Percentiles rank a stretch among this genome's conserved stretches.
These are phyloP conservation scores for Fomitiporia mediterranea DNA, from an alignment of 1,284 basidiomycete species.

Conservation along the genomic window DNA sequence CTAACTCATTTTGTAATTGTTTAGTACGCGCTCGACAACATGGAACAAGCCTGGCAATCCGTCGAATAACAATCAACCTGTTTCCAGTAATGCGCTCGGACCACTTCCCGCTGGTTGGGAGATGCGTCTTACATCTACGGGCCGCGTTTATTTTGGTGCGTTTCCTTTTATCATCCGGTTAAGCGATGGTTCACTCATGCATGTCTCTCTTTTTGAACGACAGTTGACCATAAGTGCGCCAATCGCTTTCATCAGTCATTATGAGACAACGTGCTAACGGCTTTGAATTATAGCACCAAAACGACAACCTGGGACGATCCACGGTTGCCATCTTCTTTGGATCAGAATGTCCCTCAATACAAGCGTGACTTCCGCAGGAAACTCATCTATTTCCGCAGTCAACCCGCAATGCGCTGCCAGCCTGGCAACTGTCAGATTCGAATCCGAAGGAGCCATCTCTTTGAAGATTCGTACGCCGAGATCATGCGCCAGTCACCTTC, in stretches of 20 bases:
- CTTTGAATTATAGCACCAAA: constrained; percentile 87
- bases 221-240: constrained; percentile 13
- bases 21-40: constrained; percentile 84
- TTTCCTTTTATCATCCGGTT: background rate
- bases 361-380: constrained; percentile 96
- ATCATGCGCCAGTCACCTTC: constrained; percentile 94
- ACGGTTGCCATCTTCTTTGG: constrained; percentile 48
- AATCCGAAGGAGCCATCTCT: constrained; percentile 89
- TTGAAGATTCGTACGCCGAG: constrained; percentile 93
- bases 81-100: constrained; percentile 47
- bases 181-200: background rate
- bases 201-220: background rate
- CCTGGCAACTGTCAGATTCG: constrained; percentile 95
- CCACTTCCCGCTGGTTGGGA: constrained; percentile 95
- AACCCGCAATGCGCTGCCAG: constrained; percentile 85
- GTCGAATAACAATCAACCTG: background rate
- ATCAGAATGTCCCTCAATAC: constrained; percentile 93
- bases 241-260: background rate
- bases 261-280: background rate
- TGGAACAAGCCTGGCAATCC: constrained; percentile 92
- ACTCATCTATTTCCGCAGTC: constrained; percentile 94
- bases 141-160: constrained; percentile 83
- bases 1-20: background rate
- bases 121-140: constrained; percentile 92
- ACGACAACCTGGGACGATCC: constrained; percentile 99